phyloP scores from a whole-genome alignment of 164 flowering plant genomes.

The Pachysandra terminalis region DNA sequence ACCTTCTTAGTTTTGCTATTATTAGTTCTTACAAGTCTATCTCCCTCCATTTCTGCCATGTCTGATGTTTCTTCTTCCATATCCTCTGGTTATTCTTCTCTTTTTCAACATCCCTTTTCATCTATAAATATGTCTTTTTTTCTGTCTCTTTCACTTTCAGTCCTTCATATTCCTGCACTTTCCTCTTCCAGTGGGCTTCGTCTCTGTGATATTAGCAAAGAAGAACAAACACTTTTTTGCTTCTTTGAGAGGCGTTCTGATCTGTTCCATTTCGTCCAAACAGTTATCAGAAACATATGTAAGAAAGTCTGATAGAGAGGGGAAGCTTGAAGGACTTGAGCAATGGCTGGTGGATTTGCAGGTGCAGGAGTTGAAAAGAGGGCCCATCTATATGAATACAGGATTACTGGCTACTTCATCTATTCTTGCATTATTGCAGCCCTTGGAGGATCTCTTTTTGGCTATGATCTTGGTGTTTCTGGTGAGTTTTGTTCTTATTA shows the following conservation, averaged over 20 bases:
- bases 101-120: too few relatives aligned
- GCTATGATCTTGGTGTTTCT: constrained; percentile 96
- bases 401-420: constrained; percentile 60
- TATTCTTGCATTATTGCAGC: constrained; percentile 75
- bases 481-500: constrained; percentile 38
- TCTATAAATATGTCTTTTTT: too few relatives aligned
- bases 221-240: not conserved
- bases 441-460: constrained; percentile 88
- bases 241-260: not conserved
- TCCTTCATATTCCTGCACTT: too few relatives aligned
- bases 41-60: too few relatives aligned
- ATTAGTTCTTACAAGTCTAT: too few relatives aligned
- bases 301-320: constrained; percentile 7
- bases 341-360: constrained; percentile 70
- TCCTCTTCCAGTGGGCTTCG: too few relatives aligned
- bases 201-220: not conserved
- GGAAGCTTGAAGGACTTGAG: not conserved
- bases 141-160: too few relatives aligned
- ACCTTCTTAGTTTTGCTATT: too few relatives aligned
- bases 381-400: constrained; percentile 69
- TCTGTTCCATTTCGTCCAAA: not conserved
- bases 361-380: constrained; percentile 38
- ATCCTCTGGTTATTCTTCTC: too few relatives aligned
- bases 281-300: not conserved
- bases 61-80: too few relatives aligned